Conservation (phyloP, 176 grass and related monocot genomes). For the Cenchrus americanus region DNA sequence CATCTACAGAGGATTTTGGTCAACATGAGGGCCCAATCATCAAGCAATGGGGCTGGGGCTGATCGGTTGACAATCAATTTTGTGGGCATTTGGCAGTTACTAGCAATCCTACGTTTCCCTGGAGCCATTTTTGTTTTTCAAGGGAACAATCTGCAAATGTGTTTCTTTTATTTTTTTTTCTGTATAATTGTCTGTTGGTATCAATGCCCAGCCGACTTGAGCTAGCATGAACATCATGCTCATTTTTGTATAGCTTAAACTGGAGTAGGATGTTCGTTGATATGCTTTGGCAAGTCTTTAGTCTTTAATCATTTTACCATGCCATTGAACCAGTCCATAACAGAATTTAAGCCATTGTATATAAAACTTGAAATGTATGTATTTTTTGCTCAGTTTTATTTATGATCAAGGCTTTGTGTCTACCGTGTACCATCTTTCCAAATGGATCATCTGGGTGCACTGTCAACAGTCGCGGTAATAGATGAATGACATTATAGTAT, state of each 20-base stretch:
- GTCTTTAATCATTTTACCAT: not conserved
- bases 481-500: not conserved
- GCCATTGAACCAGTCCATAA: not conserved
- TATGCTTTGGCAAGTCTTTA: not conserved
- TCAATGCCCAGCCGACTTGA: constrained; percentile 4
- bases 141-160: constrained; percentile 24
- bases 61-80: constrained; percentile 47
- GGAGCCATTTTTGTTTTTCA: constrained; percentile 23
- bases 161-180: not conserved
- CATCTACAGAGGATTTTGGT: constrained; percentile 15
- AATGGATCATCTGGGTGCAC: not conserved
- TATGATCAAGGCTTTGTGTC: not conserved
- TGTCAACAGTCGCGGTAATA: not conserved
- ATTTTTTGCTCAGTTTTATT: not conserved
- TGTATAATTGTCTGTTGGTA: not conserved
- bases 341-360: not conserved
- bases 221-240: constrained; percentile 21
- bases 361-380: constrained; percentile 1
- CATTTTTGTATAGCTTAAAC: constrained; percentile 19
- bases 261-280: not conserved
- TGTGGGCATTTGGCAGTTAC: constrained; percentile 37
- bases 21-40: constrained; percentile 35
- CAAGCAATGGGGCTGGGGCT: constrained; percentile 29
- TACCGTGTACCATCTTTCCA: not conserved
- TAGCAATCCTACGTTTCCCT: constrained; percentile 16